Conservation (phyloP, 768 basidiomycete species). For the Leccinum incarnatum region DNA sequence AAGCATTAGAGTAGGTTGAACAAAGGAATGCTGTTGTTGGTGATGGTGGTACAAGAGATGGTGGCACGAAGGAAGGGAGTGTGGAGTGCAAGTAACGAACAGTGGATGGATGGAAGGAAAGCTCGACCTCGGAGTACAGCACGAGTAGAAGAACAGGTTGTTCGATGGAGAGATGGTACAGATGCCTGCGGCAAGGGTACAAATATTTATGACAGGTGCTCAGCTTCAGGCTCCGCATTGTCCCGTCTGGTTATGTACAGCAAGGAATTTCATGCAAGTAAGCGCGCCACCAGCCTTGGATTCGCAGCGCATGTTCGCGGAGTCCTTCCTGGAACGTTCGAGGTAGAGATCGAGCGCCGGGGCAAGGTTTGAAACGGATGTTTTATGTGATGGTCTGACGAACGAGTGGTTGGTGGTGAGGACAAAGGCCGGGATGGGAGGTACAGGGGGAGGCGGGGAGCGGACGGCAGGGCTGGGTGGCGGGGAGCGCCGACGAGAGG, state of each 20-base stretch:
- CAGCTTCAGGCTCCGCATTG: conserved; percentile 12
- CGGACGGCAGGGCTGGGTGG: conserved; percentile 45
- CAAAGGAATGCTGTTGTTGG: conserved; percentile 9
- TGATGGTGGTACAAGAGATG: conserved; percentile 9
- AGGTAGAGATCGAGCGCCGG: conserved; percentile 7
- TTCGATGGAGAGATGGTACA: conserved; percentile 8
- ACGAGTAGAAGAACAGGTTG: conserved; percentile 11
- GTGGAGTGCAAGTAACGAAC: not conserved
- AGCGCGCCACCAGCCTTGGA: conserved; percentile 32
- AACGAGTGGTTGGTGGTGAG: conserved; percentile 33
- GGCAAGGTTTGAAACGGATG: not conserved
- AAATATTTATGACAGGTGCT: not conserved
- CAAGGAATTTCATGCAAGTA: conserved; percentile 51
- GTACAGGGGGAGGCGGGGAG: conserved; percentile 53
- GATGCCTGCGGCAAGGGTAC: not conserved
- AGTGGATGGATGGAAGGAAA: not conserved
- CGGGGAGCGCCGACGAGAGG: conserved; percentile 46
- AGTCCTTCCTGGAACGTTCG: not conserved
- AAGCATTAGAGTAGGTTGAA: conserved; percentile 3
- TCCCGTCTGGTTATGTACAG: conserved; percentile 37
- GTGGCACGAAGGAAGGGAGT: not conserved
- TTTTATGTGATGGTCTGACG: conserved; percentile 22
- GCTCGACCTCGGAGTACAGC: conserved; percentile 8
- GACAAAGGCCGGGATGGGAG: conserved; percentile 50
- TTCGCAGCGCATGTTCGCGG: conserved; percentile 4